Base-by-base conservation (phyloP, 2,329 filamentous ascomycete species). In the Pseudogymnoascus sp. region DNA sequence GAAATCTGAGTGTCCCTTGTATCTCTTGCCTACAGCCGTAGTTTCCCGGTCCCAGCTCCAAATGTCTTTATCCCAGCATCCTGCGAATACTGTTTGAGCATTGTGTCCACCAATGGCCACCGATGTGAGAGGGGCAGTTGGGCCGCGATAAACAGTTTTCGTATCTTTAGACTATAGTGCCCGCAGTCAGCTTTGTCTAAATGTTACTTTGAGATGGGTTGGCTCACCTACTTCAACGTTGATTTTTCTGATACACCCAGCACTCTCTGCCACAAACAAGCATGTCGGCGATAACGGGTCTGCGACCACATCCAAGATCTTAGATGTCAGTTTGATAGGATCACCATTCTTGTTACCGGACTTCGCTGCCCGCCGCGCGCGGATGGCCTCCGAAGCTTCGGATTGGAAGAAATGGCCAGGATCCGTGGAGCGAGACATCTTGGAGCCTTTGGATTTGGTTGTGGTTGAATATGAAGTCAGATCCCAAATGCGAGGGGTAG, bases 31-130 rank as follows among this genome's bases (percentile, higher is more conserved):
- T 1, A 78, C 76, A 31, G 79, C 74, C 47, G 79, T 80, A 3
- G 84, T 84, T 16, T 81, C 77, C 34, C 88, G 77, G 70, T 90
- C 82, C 89, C 91, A 97, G 34, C 88, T 89, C 87, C 92, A 96
- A 64, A 97, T 83, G 18, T 85, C 83, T 77, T 96, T 96, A 77
- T 99, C 93, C 95, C 95, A 99, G 65, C 88, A 95, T 36, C 93
- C 93, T 23, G 91, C 91, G 74, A 91, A 97, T 10, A 97, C 73
- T 1, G 82, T 88, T 61, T 74, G 76, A 65, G 79, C 80, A 26
- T 77, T 77, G 3, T 78, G 74, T 12, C 85, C 82, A 51, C 84
- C 86, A 37, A 91, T 79, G 14, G 89, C 85, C 29, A 96, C 76
- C 68, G 88, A 90, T 8, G 91, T 93, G 8, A 96, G 80, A 1